Percentiles rank a stretch among this genome's conserved stretches.
Conservation (phyloP, 2,329 filamentous ascomycete genomes). For the Dothideomycetes sp. region DNA sequence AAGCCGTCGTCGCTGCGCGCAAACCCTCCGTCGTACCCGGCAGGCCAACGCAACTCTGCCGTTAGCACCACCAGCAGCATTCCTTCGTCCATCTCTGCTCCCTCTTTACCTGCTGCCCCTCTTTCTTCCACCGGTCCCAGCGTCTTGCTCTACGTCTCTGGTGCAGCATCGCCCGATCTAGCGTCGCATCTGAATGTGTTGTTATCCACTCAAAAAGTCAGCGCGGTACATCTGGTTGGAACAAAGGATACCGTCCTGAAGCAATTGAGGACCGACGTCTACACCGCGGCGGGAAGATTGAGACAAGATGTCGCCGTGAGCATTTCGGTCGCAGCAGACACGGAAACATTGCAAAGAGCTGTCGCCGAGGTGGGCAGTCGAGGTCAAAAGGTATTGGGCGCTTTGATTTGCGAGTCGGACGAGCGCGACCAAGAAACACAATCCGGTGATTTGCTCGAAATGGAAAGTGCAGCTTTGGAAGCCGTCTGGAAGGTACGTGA, state of each 20-base stretch:
- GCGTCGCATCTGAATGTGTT: not conserved
- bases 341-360: not conserved
- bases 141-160: constrained; percentile 9
- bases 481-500: constrained; percentile 6
- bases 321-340: not conserved
- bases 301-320: constrained; percentile 7
- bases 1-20: not conserved
- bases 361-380: not conserved
- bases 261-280: constrained; percentile 6
- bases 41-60: not conserved
- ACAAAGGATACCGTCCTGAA: constrained; percentile 7
- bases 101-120: not conserved
- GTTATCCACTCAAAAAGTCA: not conserved
- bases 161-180: not conserved
- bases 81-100: not conserved
- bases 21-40: not conserved
- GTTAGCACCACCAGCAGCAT: not conserved
- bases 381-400: constrained; percentile 5
- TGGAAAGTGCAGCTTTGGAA: constrained; percentile 8
- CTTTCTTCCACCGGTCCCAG: constrained; percentile 1
- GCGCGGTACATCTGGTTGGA: constrained; percentile 5
- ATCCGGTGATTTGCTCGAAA: constrained; percentile 5
- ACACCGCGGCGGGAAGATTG: constrained; percentile 10
- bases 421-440: not conserved
- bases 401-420: constrained; percentile 8